Base-by-base conservation (phyloP, 257 asterid species). In the Leonotis leonurus region DNA sequence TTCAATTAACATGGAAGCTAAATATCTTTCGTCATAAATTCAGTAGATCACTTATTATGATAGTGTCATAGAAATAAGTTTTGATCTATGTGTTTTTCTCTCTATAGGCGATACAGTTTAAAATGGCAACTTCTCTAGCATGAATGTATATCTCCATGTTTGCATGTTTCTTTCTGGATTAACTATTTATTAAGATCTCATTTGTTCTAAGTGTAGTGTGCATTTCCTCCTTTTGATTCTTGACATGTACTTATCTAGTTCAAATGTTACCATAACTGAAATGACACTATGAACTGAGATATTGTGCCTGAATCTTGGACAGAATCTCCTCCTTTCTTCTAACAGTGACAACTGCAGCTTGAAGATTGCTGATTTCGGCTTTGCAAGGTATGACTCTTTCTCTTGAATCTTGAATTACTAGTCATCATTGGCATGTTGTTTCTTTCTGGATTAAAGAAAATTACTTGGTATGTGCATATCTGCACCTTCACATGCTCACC, bases 371-470 rank as follows among this genome's bases (percentile, higher is more conserved):
- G 83, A 78, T 74, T 78, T 78, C 65, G 80, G 83, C 61, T 78
- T 78, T 72, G 96, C 96, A 70, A 85, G 96, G 96, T 81, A 72
- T 70, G 69, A 11, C 62, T 67, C 20, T 24, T 22, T 27, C 60
- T 62, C 49, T 54, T 33, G 65, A 44, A 50, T 18, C 48, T 56
- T 56, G 48, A 48, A 64, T 43, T 21, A 61, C 8, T 13, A 11
- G 50, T 18, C 51, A 11, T 43, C 29, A 22, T 26, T 40, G 9
- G 12, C n/a, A n/a, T n/a, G n/a, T n/a, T n/a, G n/a, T n/a, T n/a
- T n/a, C n/a, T n/a, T n/a, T n/a, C n/a, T n/a, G n/a, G n/a, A n/a
- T n/a, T n/a, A n/a, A n/a, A n/a, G n/a, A n/a, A n/a, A n/a, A n/a
- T n/a, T n/a, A n/a, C n/a, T n/a, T n/a, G n/a, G n/a, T n/a, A n/a